Base-by-base conservation (phyloP, 129 eudicot species). In the Glebionis coronaria region DNA sequence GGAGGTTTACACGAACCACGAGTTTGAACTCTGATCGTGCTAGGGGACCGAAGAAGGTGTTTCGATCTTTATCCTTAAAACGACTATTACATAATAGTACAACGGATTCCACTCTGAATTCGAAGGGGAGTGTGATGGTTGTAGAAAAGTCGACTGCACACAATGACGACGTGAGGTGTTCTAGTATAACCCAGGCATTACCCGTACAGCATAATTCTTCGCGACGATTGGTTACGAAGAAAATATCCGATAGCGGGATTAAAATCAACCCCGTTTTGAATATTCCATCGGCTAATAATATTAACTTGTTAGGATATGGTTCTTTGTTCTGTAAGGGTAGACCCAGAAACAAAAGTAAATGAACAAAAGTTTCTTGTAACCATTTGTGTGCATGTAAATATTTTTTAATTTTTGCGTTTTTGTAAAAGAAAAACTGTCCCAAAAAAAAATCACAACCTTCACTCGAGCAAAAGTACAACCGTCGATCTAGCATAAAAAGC, bases 1-100 rank as follows among this genome's bases (percentile, higher is more conserved):
- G 98, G 98, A 83, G 77, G 47, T 91, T 91, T 65, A 73, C 81
- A 12, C 84, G 91, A 40, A 88, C 93, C 77, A 77, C 76, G 12
- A 91, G 97, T 31, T 70, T 85, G 1, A 85, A 88, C 57, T 85
- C 73, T 27, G 87, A 76, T 18, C 73, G 61, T 38, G 68, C 75
- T 38, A 71, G 52, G 5, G 76, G 81, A 5, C 27, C 79, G 38
- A 84, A 78, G 59, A 73, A 85, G 10, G 49, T 84, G 58, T 67
- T 83, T 56, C 70, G 87, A 4, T 82, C 95, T 14, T 58, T 86
- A 35, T 81, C 89, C 59, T 21, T 75, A 44, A 75, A 75, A 68
- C 81, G 77, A 42, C 50, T 86, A 29, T 69, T 79, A 15, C 76
- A 89, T 38, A 82, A 88, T 66, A 80, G 82, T 18, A 82, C 97